phyloP scores from a whole-genome alignment of 345 rosid species.

The Bruguiera gymnorhiza region DNA sequence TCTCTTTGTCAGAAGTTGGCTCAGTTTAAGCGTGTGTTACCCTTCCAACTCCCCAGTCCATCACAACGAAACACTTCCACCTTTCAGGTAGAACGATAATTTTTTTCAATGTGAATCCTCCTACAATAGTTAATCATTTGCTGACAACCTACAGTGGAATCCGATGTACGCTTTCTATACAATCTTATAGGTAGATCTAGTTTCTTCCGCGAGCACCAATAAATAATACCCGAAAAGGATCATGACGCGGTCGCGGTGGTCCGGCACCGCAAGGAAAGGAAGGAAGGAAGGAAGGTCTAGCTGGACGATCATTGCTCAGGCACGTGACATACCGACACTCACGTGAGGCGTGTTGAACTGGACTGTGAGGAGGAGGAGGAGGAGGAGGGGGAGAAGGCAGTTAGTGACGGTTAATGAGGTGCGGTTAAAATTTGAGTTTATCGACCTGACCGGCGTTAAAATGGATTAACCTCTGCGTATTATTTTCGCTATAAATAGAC shows the following conservation, averaged over 20 bases:
- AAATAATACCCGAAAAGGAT: not conserved
- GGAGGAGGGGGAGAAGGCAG: conserved; percentile 18
- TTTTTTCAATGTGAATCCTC: too few relatives aligned
- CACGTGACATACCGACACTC: conserved; percentile 37
- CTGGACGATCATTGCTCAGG: conserved; percentile 12
- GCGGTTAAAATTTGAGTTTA: conserved; percentile 5
- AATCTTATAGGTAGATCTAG: too few relatives aligned
- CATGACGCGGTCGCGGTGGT: conserved; percentile 12
- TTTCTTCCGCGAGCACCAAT: not conserved
- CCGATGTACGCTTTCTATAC: too few relatives aligned
- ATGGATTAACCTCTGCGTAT: not conserved
- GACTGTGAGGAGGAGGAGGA: conserved; percentile 1
- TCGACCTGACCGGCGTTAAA: conserved; percentile 25
- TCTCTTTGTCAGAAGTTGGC: conserved; percentile 9
- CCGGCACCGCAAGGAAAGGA: not conserved
- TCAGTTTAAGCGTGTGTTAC: too few relatives aligned
- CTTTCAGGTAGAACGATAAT: too few relatives aligned
- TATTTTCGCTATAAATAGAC: conserved; percentile 27
- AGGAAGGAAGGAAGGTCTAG: not conserved
- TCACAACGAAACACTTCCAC: too few relatives aligned
- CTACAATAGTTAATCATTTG: too few relatives aligned
- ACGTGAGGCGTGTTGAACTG: conserved; percentile 24
- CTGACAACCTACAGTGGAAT: too few relatives aligned
- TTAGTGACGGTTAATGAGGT: conserved; percentile 40
- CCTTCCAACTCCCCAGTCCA: not conserved